Base-by-base conservation (phyloP, 1,139 yeast species). In the Protomyces lactucae-debilis region DNA sequence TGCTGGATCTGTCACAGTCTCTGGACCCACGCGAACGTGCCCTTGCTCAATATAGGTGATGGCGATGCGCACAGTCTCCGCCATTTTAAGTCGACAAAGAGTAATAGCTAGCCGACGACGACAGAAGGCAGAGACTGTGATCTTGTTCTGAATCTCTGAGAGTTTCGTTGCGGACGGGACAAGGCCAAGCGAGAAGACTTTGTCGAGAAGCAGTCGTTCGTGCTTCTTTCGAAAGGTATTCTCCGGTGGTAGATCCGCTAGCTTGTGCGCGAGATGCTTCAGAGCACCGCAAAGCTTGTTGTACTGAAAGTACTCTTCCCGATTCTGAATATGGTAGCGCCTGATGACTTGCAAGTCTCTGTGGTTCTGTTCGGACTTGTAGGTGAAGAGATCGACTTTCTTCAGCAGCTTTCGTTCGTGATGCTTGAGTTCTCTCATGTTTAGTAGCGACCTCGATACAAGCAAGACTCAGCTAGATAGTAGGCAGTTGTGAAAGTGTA, bases 21-120 rank as follows among this genome's bases (percentile, higher is more conserved):
- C 89, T 9, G 98, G 99, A 0, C 99, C 99, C 10, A 95, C 96
- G 70, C 99, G 82, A 3, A 95, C 96, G 73, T 95, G 98, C 2
- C 99, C 99, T 75, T 93, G 98, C 73, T 93, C 98, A 23, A 95
- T 83, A 73, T 89, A 90, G 57, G 89, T 89, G 23, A 92, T 88
- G 0, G 98, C 99, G 75, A 91, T 98, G 43, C 83, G 79, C 51
- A 93, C 81, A 55, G 87, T 87, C 72, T 92, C 93, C 0, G 97
- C 95, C 99, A 95, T 95, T 72, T 88, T 90, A 69, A 92, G 79
- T 67, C 97, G 83, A 72, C 95, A 91, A 97, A 95, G 89, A 61
- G 95, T 95, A 48, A 93, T 97, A 5, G 96, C 96, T 39, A 95
- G 82, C 73, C 99, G 81, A 71, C 99, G 82, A 71, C 98, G 83